phyloP scores from a whole-genome alignment of 495 filamentous ascomycete species.

The Podospora pseudopauciseta region DNA sequence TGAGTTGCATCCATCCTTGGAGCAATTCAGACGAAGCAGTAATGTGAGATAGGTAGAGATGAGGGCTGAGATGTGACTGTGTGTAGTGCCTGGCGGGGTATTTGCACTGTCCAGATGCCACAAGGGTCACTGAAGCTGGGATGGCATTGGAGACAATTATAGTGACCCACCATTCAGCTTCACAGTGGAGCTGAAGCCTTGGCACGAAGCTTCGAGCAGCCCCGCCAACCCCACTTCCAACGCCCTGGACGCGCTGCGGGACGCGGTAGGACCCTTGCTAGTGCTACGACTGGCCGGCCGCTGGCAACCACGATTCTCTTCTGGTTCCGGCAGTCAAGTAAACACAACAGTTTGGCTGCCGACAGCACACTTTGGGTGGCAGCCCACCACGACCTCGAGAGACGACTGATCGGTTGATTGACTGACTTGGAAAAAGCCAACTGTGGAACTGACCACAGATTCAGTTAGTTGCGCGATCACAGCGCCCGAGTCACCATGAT shows the following conservation, averaged over 20 bases:
- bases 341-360: background rate
- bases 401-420: background rate
- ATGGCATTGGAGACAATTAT: background rate
- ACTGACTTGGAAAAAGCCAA: background rate
- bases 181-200: background rate
- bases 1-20: constrained; percentile 28
- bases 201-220: background rate
- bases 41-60: background rate
- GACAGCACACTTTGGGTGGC: background rate
- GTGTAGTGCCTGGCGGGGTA: background rate
- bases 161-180: background rate
- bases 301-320: constrained; percentile 1
- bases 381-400: background rate
- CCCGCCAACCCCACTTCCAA: background rate
- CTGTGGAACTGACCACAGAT: background rate
- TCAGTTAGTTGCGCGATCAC: background rate
- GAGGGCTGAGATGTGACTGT: background rate
- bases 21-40: background rate
- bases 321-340: constrained; percentile 9
- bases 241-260: background rate
- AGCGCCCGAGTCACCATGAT: constrained; percentile 41
- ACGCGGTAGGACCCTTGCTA: background rate
- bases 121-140: background rate
- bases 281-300: background rate
- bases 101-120: background rate